A percentile compares a stretch with the other conserved stretches of the same genome.
Evolutionary conservation across 306 rosid genomes (phyloP).

Genomic region (Medicago lupulina): DNA sequence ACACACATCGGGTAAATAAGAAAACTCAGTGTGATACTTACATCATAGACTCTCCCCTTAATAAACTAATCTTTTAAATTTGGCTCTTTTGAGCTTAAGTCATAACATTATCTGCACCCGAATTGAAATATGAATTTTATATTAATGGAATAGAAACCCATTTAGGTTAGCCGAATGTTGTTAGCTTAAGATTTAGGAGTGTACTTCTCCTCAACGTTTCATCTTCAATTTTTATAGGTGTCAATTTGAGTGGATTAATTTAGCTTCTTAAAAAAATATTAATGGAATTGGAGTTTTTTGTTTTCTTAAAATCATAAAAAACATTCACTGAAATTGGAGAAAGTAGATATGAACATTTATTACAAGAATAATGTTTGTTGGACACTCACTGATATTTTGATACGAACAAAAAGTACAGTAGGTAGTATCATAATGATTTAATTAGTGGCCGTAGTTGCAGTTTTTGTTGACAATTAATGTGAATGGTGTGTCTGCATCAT

Average conservation of each 20-base stretch:
- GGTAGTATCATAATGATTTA: constrained; percentile 10
- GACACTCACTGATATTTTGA: neutral
- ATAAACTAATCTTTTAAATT: too few relatives aligned
- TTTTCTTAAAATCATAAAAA: neutral
- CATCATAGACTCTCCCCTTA: too few relatives aligned
- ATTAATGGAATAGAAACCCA: too few relatives aligned
- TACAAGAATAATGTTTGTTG: neutral
- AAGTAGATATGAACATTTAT: neutral
- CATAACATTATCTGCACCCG: too few relatives aligned
- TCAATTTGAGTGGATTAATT: too few relatives aligned
- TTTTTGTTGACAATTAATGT: constrained; percentile 33
- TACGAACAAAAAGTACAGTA: neutral
- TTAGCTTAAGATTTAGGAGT: too few relatives aligned
- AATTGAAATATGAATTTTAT: neutral
- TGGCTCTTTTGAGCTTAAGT: too few relatives aligned
- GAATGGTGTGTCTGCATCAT: neutral
- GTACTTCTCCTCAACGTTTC: too few relatives aligned
- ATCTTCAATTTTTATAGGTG: too few relatives aligned
- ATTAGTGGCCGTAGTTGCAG: neutral
- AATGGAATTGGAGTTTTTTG: neutral
- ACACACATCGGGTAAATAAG: neutral
- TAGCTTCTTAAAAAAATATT: too few relatives aligned
- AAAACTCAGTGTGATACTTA: too few relatives aligned
- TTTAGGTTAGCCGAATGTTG: too few relatives aligned
- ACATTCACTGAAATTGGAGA: neutral